A percentile compares a stretch with the other conserved stretches of the same genome.
Conservation (phyloP, 441 rosid genomes). For the Croton setiger region DNA sequence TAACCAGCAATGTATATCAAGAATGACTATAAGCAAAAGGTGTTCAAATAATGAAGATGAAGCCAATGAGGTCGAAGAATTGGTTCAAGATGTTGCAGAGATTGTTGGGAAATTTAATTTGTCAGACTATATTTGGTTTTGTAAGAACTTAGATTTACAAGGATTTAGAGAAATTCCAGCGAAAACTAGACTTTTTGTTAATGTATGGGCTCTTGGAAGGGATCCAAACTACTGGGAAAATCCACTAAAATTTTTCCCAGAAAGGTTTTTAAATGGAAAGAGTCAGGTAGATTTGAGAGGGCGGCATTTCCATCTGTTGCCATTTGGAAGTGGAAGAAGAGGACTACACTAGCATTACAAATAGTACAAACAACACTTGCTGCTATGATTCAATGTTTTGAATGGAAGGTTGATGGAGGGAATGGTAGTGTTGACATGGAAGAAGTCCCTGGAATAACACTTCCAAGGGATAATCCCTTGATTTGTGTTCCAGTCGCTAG, state of each 20-base stretch:
- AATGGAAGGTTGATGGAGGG: slow-evolving; percentile 46
- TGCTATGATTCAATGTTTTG: slow-evolving; percentile 64
- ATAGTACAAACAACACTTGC: slow-evolving; percentile 50
- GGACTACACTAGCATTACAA: slow-evolving; percentile 47
- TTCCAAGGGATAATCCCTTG: slow-evolving; percentile 45
- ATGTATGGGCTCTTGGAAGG: slow-evolving; percentile 56
- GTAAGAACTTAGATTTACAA: slow-evolving; percentile 48
- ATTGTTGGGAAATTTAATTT: slow-evolving; percentile 43
- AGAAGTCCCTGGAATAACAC: slow-evolving; percentile 24
- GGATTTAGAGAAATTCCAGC: slow-evolving; percentile 51
- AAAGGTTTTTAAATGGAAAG: slow-evolving; percentile 48
- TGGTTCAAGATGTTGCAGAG: slow-evolving; percentile 36
- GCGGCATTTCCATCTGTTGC: slow-evolving; percentile 41
- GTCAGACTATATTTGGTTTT: slow-evolving; percentile 41
- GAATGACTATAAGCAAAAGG: slow-evolving; percentile 38
- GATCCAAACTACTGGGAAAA: slow-evolving; percentile 61
- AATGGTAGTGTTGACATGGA: slow-evolving; percentile 45
- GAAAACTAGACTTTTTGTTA: slow-evolving; percentile 50
- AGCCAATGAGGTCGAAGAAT: slow-evolving; percentile 31
- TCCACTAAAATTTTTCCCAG: slow-evolving; percentile 57
- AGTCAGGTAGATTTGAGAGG: slow-evolving; percentile 47
- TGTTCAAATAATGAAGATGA: slow-evolving; percentile 33
- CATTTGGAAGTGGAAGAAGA: slow-evolving; percentile 75
- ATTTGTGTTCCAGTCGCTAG: slow-evolving; percentile 40
- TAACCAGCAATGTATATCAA: slow-evolving; percentile 38